Conservation (phyloP, 176 grass and related monocot species). For the Carex parvula region DNA sequence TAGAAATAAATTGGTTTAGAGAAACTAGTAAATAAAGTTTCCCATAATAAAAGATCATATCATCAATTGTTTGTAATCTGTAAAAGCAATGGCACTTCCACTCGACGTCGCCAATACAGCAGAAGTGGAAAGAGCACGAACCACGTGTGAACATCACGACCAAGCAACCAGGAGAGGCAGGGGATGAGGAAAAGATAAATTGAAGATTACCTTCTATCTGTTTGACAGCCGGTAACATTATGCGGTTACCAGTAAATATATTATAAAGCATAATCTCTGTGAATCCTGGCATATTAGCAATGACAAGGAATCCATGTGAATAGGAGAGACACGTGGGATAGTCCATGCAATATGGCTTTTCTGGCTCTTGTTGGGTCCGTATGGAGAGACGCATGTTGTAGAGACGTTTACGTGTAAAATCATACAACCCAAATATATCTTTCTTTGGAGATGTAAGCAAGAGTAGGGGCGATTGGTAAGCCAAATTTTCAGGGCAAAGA, state of each 20-base stretch:
- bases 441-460: constrained; percentile 52
- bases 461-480: constrained; percentile 42
- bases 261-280: constrained; percentile 53
- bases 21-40: constrained; percentile 48
- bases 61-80: constrained; percentile 26
- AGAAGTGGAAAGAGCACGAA: constrained; percentile 28
- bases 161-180: constrained; percentile 20
- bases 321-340: constrained; percentile 7
- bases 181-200: constrained; percentile 51
- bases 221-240: constrained; percentile 37
- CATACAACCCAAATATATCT: constrained; percentile 34
- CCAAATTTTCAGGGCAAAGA: constrained; percentile 30
- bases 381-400: constrained; percentile 49
- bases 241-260: constrained; percentile 57
- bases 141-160: constrained; percentile 38
- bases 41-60: constrained; percentile 56
- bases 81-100: constrained; percentile 38
- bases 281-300: constrained; percentile 29
- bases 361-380: constrained; percentile 35
- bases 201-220: background rate
- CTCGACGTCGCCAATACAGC: constrained; percentile 35
- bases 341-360: constrained; percentile 15
- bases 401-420: constrained; percentile 40
- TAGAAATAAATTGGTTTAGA: background rate
- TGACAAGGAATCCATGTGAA: constrained; percentile 61